Evolutionary conservation across 495 filamentous ascomycete species (phyloP).

Genomic region (Talaromyces liani): DNA sequence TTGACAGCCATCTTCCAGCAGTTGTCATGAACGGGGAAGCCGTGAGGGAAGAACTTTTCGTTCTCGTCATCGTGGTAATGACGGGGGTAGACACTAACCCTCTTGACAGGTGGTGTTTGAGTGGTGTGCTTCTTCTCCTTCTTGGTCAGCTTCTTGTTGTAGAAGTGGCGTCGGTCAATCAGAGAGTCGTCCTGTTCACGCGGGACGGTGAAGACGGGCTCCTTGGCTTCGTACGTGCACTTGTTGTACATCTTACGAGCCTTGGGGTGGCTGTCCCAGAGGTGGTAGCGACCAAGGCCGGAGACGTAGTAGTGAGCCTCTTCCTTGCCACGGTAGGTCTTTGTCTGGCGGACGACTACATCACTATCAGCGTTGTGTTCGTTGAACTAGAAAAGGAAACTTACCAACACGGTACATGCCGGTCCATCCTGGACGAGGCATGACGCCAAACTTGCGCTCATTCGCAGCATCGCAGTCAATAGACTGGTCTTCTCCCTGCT

Average conservation of each 20-base stretch:
- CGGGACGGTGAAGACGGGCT: conserved; percentile 5
- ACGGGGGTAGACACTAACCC: neutral
- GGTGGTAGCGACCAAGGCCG: conserved; percentile 3
- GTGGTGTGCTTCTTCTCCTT: neutral
- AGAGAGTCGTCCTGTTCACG: neutral
- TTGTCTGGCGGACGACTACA: neutral
- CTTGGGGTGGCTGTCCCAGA: conserved; percentile 3
- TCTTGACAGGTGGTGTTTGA: neutral
- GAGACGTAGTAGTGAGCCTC: neutral
- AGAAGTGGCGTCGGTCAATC: conserved; percentile 2
- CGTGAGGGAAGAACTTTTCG: conserved; percentile 3
- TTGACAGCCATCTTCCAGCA: conserved; percentile 7
- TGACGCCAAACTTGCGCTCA: conserved; percentile 1
- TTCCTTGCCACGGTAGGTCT: neutral
- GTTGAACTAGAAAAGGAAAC: neutral
- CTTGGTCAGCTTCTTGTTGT: conserved; percentile 2
- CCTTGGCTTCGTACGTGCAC: neutral
- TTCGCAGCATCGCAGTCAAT: neutral
- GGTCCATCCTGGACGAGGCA: conserved; percentile 3
- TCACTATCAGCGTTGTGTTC: neutral
- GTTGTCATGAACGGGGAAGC: conserved; percentile 4
- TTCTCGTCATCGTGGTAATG: conserved; percentile 1
- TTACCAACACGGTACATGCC: conserved; percentile 4
- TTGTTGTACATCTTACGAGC: conserved; percentile 2
- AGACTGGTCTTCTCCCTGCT: neutral